Evolutionary conservation across 345 rosid genomes (phyloP).

Genomic region (Salix arbutifolia): DNA sequence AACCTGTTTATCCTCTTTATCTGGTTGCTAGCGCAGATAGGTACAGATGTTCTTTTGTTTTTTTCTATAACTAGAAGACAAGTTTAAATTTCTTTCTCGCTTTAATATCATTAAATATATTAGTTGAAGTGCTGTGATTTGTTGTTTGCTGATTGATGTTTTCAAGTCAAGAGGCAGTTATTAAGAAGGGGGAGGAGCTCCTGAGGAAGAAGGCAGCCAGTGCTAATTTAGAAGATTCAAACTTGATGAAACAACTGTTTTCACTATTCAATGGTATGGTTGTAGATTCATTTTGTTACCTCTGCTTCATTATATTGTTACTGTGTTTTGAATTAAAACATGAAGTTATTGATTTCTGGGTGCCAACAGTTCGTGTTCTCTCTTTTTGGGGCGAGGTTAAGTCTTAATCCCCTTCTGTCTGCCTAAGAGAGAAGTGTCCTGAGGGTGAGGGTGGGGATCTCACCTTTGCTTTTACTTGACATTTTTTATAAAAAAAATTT

Average conservation of each 20-base stretch:
- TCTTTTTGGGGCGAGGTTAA: neutral
- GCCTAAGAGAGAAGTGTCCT: too few relatives aligned
- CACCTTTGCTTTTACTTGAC: too few relatives aligned
- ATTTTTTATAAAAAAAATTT: too few relatives aligned
- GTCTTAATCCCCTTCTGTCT: too few relatives aligned
- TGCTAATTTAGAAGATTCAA: constrained; percentile 74
- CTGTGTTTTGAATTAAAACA: neutral
- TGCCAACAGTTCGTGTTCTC: neutral
- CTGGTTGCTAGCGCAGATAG: constrained; percentile 72
- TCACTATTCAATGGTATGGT: constrained; percentile 71
- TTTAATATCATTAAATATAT: constrained; percentile 1
- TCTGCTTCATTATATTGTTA: neutral
- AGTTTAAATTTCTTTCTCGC: neutral
- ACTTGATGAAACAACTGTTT: constrained; percentile 63
- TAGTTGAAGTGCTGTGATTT: constrained; percentile 9
- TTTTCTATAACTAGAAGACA: constrained; percentile 7
- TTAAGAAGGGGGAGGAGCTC: constrained; percentile 84
- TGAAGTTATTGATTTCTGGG: neutral
- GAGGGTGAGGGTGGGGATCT: too few relatives aligned
- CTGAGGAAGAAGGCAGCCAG: constrained; percentile 65
- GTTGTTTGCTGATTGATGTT: constrained; percentile 31
- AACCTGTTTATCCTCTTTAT: constrained; percentile 74
- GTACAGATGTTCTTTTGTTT: constrained; percentile 30
- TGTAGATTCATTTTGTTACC: neutral
- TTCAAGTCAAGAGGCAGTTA: constrained; percentile 79